Percentiles rank a stretch among this genome's conserved stretches.
Conservation (phyloP, 1,139 yeast species). For the Geotrichum restrictum region DNA sequence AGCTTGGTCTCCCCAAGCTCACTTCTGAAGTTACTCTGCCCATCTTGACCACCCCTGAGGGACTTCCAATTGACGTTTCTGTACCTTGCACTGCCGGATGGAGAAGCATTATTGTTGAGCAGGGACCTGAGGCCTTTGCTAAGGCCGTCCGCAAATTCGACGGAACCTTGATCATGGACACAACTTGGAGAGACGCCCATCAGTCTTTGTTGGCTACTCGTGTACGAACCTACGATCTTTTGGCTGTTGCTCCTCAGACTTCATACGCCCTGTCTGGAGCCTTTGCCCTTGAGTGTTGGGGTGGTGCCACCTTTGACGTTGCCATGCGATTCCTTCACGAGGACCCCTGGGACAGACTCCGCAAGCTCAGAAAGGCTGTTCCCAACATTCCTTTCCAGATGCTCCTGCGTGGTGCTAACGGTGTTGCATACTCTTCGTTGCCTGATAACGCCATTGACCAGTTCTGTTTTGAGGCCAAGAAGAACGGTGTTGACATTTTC, state of each 20-base stretch:
- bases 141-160: slow-evolving; percentile 75
- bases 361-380: slow-evolving; percentile 79
- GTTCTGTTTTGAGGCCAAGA: slow-evolving; percentile 89
- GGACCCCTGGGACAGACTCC: slow-evolving; percentile 97
- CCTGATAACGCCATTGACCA: slow-evolving; percentile 99
- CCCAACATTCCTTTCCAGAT: slow-evolving; percentile 99
- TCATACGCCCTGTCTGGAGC: slow-evolving; percentile 88
- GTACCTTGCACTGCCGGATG: slow-evolving; percentile 72
- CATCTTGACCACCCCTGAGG: slow-evolving; percentile 57
- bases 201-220: slow-evolving; percentile 97
- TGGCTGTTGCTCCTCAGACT: slow-evolving; percentile 89
- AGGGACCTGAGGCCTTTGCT: slow-evolving; percentile 89
- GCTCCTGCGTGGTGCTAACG: slow-evolving; percentile 98
- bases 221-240: slow-evolving; percentile 87
- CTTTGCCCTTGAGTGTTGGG: slow-evolving; percentile 98
- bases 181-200: slow-evolving; percentile 99
- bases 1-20: slow-evolving; percentile 85
- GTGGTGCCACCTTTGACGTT: slow-evolving; percentile 99
- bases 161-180: slow-evolving; percentile 92
- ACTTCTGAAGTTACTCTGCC: slow-evolving; percentile 73
- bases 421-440: slow-evolving; percentile 94
- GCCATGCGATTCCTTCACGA: slow-evolving; percentile 97
- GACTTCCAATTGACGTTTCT: slow-evolving; percentile 52
- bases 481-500: slow-evolving; percentile 93
- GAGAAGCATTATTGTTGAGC: slow-evolving; percentile 78